A percentile compares a stretch with the other conserved stretches of the same genome.
Conservation (phyloP, 2,329 filamentous ascomycete genomes). For the Acrocalymma vagum region DNA sequence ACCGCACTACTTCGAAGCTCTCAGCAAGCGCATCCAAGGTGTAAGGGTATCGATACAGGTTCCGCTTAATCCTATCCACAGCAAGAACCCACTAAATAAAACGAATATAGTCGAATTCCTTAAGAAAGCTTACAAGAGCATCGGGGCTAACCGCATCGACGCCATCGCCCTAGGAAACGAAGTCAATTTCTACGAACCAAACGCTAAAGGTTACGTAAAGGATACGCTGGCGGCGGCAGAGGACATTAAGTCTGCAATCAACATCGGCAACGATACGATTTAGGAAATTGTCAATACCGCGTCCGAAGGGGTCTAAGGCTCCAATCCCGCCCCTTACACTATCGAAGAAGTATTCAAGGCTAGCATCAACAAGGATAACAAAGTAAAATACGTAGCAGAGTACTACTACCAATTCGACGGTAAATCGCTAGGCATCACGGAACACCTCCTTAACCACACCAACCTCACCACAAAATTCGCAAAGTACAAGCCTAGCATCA, state of each 20-base stretch:
- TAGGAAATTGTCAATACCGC: slow-evolving; percentile 7
- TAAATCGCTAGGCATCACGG: slow-evolving; percentile 2
- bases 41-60: slow-evolving; percentile 4
- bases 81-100: slow-evolving; percentile 1
- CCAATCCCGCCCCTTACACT: background rate
- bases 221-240: background rate
- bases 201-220: slow-evolving; percentile 1
- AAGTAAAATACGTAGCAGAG: slow-evolving; percentile 5
- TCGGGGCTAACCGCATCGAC: slow-evolving; percentile 5
- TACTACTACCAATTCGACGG: slow-evolving; percentile 9
- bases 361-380: background rate
- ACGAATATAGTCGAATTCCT: slow-evolving; percentile 2
- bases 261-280: background rate
- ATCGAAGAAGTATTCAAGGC: background rate
- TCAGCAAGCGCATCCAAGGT: slow-evolving; percentile 2
- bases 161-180: slow-evolving; percentile 10
- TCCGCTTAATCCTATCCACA: slow-evolving; percentile 5
- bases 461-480: background rate
- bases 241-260: background rate
- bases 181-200: slow-evolving; percentile 2
- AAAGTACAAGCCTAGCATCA: slow-evolving; percentile 4
- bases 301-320: background rate
- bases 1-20: slow-evolving; percentile 4
- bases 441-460: slow-evolving; percentile 8
- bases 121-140: slow-evolving; percentile 3